Evolutionary conservation across 2,329 filamentous ascomycete genomes (phyloP).

Genomic region (Coniochaeta ligniaria): DNA sequence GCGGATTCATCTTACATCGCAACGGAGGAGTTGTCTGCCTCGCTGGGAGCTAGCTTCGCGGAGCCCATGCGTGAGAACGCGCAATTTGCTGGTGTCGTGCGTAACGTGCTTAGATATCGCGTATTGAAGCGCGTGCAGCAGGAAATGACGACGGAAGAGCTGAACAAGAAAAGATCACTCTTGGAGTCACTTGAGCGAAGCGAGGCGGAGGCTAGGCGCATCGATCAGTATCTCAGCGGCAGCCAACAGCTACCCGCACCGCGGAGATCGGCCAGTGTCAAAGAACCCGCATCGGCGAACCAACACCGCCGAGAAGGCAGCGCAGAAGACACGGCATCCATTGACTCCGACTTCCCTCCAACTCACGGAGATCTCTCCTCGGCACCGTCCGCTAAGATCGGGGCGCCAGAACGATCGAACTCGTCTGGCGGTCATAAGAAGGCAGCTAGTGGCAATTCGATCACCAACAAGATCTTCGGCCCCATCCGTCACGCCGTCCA

Average conservation of each 20-base stretch:
- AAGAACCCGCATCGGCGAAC: constrained; percentile 44
- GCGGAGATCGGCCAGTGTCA: constrained; percentile 57
- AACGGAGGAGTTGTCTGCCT: constrained; percentile 82
- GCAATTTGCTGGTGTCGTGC: constrained; percentile 92
- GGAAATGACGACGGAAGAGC: constrained; percentile 91
- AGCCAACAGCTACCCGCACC: constrained; percentile 59
- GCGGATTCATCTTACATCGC: constrained; percentile 94
- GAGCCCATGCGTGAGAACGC: constrained; percentile 98
- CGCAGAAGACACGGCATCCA: constrained; percentile 75
- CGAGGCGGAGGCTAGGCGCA: constrained; percentile 84
- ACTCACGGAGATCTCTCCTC: constrained; percentile 68
- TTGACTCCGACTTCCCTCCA: constrained; percentile 93
- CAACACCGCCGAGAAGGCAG: constrained; percentile 47
- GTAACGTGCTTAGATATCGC: constrained; percentile 79
- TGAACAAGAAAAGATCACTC: constrained; percentile 76
- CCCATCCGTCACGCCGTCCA: constrained; percentile 93
- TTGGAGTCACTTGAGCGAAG: constrained; percentile 89
- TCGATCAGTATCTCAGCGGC: constrained; percentile 83
- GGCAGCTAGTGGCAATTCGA: constrained; percentile 77
- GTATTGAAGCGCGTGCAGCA: constrained; percentile 93
- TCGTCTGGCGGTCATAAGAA: constrained; percentile 61
- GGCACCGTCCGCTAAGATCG: constrained; percentile 69
- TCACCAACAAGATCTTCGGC: constrained; percentile 90
- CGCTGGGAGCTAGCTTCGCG: constrained; percentile 87
- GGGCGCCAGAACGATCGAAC: constrained; percentile 49